Evolutionary conservation across 306 rosid genomes (phyloP).

Genomic region (Fagus sylvatica): DNA sequence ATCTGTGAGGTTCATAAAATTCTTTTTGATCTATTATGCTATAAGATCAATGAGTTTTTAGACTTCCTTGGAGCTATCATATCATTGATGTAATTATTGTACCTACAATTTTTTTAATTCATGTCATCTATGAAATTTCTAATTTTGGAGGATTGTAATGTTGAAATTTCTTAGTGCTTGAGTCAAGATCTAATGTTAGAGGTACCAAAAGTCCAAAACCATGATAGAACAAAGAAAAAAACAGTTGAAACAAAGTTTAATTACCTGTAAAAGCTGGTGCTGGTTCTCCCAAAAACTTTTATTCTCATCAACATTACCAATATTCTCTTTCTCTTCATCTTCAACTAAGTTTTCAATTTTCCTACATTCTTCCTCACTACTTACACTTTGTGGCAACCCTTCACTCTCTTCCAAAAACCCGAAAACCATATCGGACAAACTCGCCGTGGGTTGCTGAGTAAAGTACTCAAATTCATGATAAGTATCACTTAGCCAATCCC

Average conservation of each 20-base stretch:
- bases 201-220: too few species aligned
- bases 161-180: too few species aligned
- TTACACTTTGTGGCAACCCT: conserved; percentile 18
- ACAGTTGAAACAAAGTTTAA: background rate
- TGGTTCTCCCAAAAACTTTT: conserved; percentile 70
- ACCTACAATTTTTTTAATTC: too few species aligned
- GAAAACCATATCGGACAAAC: conserved; percentile 54
- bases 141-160: too few species aligned
- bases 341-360: conserved; percentile 38
- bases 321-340: conserved; percentile 23
- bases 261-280: conserved; percentile 64
- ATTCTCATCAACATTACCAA: conserved; percentile 23
- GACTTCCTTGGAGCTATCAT: too few species aligned
- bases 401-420: conserved; percentile 56
- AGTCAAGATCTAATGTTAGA: too few species aligned
- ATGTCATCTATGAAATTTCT: too few species aligned
- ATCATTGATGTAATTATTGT: too few species aligned
- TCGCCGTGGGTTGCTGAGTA: background rate
- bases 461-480: background rate
- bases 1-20: too few species aligned
- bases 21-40: too few species aligned
- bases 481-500: background rate
- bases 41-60: too few species aligned
- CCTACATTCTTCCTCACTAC: conserved; percentile 29
- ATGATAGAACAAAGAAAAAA: too few species aligned